Evolutionary conservation across 495 filamentous ascomycete genomes (phyloP), one percentile per base, ranked within the genome.

Genomic region (Aspergillus kassunensis): DNA sequence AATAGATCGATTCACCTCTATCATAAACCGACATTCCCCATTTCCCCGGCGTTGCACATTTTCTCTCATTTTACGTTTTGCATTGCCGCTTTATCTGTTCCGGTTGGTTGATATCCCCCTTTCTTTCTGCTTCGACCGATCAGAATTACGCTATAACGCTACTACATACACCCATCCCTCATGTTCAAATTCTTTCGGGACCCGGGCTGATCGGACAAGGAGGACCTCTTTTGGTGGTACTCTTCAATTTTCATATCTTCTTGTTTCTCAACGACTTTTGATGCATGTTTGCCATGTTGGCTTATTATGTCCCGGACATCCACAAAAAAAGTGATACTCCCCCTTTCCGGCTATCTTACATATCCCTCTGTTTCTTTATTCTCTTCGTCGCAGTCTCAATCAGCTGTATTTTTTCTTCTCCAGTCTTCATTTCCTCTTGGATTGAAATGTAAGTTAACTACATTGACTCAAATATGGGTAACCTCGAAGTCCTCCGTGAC

Each of bases 1-100:
- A 4, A 66, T 67, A 65, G 65, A 67, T 62, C 67, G 59, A 55
- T 61, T 65, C 48, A 44, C 31, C 60, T 65, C 53, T 48, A 59
- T 57, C 56, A 55, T 52, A 44, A 57, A 51, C 44, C 49, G 13
- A 8, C 48, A 53, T 36, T 30, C 53, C 52, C 60, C 42, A 59
- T 49, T 60, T 51, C 51, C 52, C 55, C 56, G 60, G 58, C 61
- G 56, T 60, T 59, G 63, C 61, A 60, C 49, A 47, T 59, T 53
- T 56, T 44, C 20, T 16, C 40, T 55, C 41, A 30, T 31, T 55
- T 43, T 35, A 11, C 31, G 51, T 61, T 54, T 53, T 57, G 56
- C 51, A 34, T 56, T 45, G 15, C 60, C 55, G 53, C 55, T 44
- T 51, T 49, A 5, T 54, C 44, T 52, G 49, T 54, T 58, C 39